Evolutionary conservation across 371 early-diverging fungal genomes (phyloP).

Genomic region (Mucor ambiguus): DNA sequence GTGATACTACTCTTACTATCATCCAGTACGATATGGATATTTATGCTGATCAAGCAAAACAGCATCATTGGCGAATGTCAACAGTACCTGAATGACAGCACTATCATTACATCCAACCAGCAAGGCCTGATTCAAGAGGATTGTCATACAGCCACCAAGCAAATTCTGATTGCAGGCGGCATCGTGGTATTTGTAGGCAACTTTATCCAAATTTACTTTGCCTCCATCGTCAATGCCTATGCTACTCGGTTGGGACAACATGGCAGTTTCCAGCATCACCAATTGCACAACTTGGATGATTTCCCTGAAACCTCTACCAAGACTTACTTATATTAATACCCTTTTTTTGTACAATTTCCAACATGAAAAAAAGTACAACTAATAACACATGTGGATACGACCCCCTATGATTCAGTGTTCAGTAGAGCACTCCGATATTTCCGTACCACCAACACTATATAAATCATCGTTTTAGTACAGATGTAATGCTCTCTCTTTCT

Average conservation of each 20-base stretch:
- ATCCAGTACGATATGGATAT: constrained; percentile 15
- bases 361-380: background rate
- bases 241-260: constrained; percentile 13
- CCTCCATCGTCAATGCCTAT: constrained; percentile 21
- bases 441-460: constrained; percentile 2
- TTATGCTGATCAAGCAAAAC: constrained; percentile 16
- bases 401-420: background rate
- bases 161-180: constrained; percentile 17
- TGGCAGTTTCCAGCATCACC: constrained; percentile 21
- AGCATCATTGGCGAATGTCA: constrained; percentile 13
- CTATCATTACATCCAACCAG: background rate
- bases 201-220: constrained; percentile 8
- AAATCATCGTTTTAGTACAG: background rate
- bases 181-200: constrained; percentile 17
- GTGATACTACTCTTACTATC: constrained; percentile 10
- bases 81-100: constrained; percentile 5
- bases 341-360: background rate
- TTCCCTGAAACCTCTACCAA: constrained; percentile 28
- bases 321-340: constrained; percentile 16
- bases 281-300: constrained; percentile 27
- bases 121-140: constrained; percentile 13
- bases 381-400: background rate
- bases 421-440: background rate
- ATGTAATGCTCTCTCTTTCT: background rate
- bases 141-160: constrained; percentile 15